phyloP scores from a whole-genome alignment of 495 filamentous ascomycete species.

The Aspergillus nanangensis region DNA sequence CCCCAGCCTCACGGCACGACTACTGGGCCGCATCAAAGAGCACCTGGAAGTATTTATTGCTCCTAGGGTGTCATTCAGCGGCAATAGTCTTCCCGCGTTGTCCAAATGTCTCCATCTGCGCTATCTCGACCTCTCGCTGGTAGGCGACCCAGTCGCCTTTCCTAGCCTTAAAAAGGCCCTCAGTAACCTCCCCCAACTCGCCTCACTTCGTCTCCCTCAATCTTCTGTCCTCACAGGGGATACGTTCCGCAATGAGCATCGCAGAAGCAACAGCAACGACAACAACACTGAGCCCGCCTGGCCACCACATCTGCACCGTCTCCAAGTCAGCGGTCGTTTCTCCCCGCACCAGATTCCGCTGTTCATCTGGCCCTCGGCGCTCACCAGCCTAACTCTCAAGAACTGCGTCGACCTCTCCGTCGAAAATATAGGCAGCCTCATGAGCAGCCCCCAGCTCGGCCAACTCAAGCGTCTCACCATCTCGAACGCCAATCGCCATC shows the following conservation, averaged over 20 bases:
- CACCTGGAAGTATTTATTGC: slow-evolving; percentile 59
- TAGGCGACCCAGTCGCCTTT: slow-evolving; percentile 50
- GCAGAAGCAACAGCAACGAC: no score
- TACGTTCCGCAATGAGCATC: no score
- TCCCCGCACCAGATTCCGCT: slow-evolving; percentile 12
- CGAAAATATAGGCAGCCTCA: slow-evolving; percentile 15
- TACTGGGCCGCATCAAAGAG: slow-evolving; percentile 55
- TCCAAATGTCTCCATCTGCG: slow-evolving; percentile 55
- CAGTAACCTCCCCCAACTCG: slow-evolving; percentile 41
- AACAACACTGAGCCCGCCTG: no score
- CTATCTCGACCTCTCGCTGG: slow-evolving; percentile 55
- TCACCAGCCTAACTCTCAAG: slow-evolving; percentile 20
- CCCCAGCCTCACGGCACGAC: slow-evolving; percentile 58
- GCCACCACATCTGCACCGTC: slow-evolving; percentile 16
- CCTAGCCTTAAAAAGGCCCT: slow-evolving; percentile 50
- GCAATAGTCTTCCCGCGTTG: slow-evolving; percentile 61
- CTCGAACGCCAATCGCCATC: slow-evolving; percentile 20
- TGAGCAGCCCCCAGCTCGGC: slow-evolving; percentile 17
- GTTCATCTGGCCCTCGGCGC: slow-evolving; percentile 27
- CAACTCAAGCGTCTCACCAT: slow-evolving; percentile 23
- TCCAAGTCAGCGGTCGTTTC: slow-evolving; percentile 27
- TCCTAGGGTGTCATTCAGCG: slow-evolving; percentile 59
- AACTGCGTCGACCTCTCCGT: slow-evolving; percentile 26
- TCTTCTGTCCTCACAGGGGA: slow-evolving; percentile 37
- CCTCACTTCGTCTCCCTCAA: slow-evolving; percentile 51